These are phyloP conservation scores for Macrocybe gigantea DNA, from an alignment of 768 basidiomycete species.

Conservation along the genomic window DNA sequence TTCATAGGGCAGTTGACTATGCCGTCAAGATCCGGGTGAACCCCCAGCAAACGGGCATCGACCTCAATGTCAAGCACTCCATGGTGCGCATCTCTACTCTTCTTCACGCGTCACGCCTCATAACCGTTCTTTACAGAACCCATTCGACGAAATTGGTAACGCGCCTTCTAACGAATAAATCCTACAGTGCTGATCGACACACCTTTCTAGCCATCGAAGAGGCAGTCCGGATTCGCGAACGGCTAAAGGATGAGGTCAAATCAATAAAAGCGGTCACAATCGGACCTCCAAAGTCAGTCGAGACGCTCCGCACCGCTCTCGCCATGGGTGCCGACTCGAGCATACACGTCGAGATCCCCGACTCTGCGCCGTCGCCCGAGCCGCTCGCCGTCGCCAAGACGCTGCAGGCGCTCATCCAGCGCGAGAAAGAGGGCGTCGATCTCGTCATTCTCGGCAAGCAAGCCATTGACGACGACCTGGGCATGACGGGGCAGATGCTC, in stretches of 20 bases:
- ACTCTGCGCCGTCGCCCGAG: conserved; percentile 69
- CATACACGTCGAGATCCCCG: conserved; percentile 84
- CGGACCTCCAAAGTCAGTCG: conserved; percentile 83
- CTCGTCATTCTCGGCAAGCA: conserved; percentile 96
- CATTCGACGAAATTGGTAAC: conserved; percentile 96
- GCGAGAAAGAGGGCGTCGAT: conserved; percentile 57
- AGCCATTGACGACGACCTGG: conserved; percentile 95
- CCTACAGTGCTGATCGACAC: background rate
- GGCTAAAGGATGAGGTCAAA: conserved; percentile 67
- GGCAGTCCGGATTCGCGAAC: conserved; percentile 90
- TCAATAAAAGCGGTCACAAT: conserved; percentile 93
- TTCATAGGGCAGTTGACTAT: conserved; percentile 83
- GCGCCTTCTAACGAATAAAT: background rate
- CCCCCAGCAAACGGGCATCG: conserved; percentile 89
- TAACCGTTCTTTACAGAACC: conserved; percentile 55
- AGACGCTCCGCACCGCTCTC: conserved; percentile 91
- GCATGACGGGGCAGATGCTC: conserved; percentile 96
- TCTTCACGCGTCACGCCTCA: background rate
- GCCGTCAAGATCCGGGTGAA: conserved; percentile 98
- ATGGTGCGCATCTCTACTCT: conserved; percentile 58
- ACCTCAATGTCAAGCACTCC: conserved; percentile 97
- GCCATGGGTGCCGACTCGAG: conserved; percentile 97
- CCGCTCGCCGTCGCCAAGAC: conserved; percentile 90
- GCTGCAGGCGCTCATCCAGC: conserved; percentile 68
- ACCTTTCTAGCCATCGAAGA: conserved; percentile 81